These are phyloP conservation scores for Fusarium subglutinans DNA, from an alignment of 2,329 filamentous ascomycete species.

Conservation along the genomic window DNA sequence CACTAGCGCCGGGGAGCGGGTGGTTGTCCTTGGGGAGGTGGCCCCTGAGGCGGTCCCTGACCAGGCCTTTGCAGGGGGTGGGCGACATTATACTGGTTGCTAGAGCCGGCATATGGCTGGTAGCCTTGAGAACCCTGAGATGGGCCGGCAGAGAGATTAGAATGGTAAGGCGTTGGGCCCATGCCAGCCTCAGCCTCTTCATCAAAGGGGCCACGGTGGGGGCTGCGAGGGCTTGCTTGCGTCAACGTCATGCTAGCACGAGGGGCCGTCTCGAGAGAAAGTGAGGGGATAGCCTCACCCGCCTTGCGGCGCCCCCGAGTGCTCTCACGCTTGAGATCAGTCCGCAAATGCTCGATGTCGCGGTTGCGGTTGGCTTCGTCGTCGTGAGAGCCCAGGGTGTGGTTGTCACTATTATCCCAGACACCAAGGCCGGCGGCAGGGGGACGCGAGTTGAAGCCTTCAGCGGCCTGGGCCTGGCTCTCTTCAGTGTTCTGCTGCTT, in stretches of 20 bases:
- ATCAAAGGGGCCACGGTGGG: slow-evolving; percentile 51
- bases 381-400: slow-evolving; percentile 40
- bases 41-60: slow-evolving; percentile 27
- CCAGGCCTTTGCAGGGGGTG: slow-evolving; percentile 36
- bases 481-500: slow-evolving; percentile 43
- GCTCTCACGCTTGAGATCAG: slow-evolving; percentile 54
- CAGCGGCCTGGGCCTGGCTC: slow-evolving; percentile 56
- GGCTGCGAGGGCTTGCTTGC: slow-evolving; percentile 45
- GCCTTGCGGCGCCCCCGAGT: slow-evolving; percentile 60
- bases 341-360: slow-evolving; percentile 52
- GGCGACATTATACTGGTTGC: slow-evolving; percentile 30
- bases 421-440: slow-evolving; percentile 36
- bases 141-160: slow-evolving; percentile 38
- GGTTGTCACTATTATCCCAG: slow-evolving; percentile 41
- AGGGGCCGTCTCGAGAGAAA: slow-evolving; percentile 42
- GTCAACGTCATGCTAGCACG: slow-evolving; percentile 38
- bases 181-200: slow-evolving; percentile 55
- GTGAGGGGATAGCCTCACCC: slow-evolving; percentile 55
- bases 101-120: slow-evolving; percentile 33
- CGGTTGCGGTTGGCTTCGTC: slow-evolving; percentile 49
- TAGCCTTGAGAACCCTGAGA: slow-evolving; percentile 36
- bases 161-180: slow-evolving; percentile 45
- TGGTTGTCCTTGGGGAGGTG: slow-evolving; percentile 42
- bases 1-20: slow-evolving; percentile 41
- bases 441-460: slow-evolving; percentile 55